These are phyloP conservation scores for Alternaria arborescens DNA, from an alignment of 2,329 filamentous ascomycete genomes.

Conservation along the genomic window DNA sequence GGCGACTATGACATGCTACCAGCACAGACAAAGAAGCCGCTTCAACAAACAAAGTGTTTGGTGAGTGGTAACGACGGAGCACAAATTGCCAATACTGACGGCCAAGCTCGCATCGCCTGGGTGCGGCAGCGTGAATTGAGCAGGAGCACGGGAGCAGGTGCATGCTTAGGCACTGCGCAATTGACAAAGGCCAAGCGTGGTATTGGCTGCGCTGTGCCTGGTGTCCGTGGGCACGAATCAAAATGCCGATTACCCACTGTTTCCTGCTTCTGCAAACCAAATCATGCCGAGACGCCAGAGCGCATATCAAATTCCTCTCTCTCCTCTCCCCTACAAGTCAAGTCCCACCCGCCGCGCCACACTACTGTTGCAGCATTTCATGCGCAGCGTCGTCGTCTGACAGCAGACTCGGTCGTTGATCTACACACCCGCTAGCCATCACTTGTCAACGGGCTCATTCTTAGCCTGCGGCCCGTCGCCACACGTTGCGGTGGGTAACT, in stretches of 20 bases:
- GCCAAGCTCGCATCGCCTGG: neutral
- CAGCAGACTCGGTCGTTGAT: slow-evolving; percentile 12
- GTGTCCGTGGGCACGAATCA: slow-evolving; percentile 21
- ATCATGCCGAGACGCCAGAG: slow-evolving; percentile 23
- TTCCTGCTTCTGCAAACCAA: slow-evolving; percentile 9
- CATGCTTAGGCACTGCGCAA: slow-evolving; percentile 8
- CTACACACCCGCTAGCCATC: slow-evolving; percentile 18
- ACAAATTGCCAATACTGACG: neutral
- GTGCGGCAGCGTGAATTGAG: neutral
- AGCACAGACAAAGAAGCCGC: slow-evolving; percentile 17
- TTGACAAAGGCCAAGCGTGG: slow-evolving; percentile 25
- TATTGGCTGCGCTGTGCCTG: slow-evolving; percentile 20
- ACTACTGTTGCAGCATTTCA: slow-evolving; percentile 25
- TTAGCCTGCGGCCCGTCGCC: slow-evolving; percentile 41
- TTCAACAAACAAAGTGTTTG: neutral
- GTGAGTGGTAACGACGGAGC: neutral
- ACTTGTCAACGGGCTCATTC: slow-evolving; percentile 26
- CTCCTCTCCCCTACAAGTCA: slow-evolving; percentile 16
- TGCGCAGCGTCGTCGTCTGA: slow-evolving; percentile 23
- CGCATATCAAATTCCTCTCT: slow-evolving; percentile 35
- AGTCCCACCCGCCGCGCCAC: slow-evolving; percentile 22
- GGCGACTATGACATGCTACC: neutral
- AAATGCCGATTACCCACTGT: slow-evolving; percentile 21
- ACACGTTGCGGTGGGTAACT: slow-evolving; percentile 44
- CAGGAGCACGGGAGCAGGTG: neutral